phyloP scores from a whole-genome alignment of 2,329 filamentous ascomycete genomes.

The Ophiostoma ulmi region DNA sequence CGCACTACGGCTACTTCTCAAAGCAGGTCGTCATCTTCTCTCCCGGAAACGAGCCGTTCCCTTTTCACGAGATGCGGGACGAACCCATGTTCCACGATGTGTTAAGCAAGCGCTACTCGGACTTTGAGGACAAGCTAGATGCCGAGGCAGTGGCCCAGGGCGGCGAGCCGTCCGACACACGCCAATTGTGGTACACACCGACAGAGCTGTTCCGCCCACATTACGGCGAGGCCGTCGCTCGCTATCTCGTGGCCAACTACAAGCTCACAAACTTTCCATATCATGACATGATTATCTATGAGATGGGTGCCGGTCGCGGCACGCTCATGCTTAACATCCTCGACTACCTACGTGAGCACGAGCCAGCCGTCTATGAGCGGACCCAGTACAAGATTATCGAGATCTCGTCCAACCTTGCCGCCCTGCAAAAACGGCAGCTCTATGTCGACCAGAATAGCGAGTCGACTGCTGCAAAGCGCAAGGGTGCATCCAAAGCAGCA shows the following conservation, averaged over 20 bases:
- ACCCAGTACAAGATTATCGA: slow-evolving; percentile 96
- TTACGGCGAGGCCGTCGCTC: slow-evolving; percentile 95
- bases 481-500: not conserved
- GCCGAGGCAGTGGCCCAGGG: slow-evolving; percentile 49
- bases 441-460: not conserved
- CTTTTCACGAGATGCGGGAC: slow-evolving; percentile 75
- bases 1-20: slow-evolving; percentile 90
- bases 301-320: slow-evolving; percentile 95
- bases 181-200: slow-evolving; percentile 96
- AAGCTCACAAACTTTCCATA: slow-evolving; percentile 90
- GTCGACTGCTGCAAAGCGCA: slow-evolving; percentile 22
- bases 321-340: slow-evolving; percentile 98
- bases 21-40: slow-evolving; percentile 96
- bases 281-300: slow-evolving; percentile 95
- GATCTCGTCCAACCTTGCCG: slow-evolving; percentile 77
- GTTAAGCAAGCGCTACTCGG: slow-evolving; percentile 73
- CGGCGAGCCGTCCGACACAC: slow-evolving; percentile 62
- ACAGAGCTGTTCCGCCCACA: slow-evolving; percentile 95
- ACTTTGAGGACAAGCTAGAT: slow-evolving; percentile 87
- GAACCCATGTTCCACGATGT: slow-evolving; percentile 77
- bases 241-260: slow-evolving; percentile 94
- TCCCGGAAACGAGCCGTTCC: slow-evolving; percentile 82
- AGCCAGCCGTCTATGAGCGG: slow-evolving; percentile 87
- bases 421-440: slow-evolving; percentile 68
- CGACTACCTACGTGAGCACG: slow-evolving; percentile 85